Conservation (phyloP, 2,329 filamentous ascomycete genomes). For the Cryoendolithus antarcticus region DNA sequence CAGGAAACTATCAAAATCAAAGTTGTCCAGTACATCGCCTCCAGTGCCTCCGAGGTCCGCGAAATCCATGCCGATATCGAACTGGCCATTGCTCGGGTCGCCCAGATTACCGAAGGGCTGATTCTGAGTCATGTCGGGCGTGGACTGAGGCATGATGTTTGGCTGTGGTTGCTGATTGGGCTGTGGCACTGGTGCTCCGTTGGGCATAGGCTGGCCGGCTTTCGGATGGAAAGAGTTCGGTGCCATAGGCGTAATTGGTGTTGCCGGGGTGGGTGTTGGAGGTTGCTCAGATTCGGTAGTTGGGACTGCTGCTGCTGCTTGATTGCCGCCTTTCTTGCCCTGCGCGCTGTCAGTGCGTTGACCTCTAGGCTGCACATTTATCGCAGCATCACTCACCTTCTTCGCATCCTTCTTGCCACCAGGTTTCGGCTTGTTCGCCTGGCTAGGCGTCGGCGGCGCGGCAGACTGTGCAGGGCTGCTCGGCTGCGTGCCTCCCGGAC, state of each 20-base stretch:
- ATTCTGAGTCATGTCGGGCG: constrained; percentile 24
- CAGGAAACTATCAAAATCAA: constrained; percentile 57
- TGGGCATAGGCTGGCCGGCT: constrained; percentile 17
- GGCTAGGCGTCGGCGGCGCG: constrained; percentile 65
- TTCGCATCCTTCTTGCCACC: constrained; percentile 62
- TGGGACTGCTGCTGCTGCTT: constrained; percentile 25
- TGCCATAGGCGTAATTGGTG: constrained; percentile 36
- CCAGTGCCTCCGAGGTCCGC: constrained; percentile 30
- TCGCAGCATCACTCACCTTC: constrained; percentile 34
- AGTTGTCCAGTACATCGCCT: constrained; percentile 54
- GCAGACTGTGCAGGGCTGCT: constrained; percentile 35
- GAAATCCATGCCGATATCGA: constrained; percentile 27
- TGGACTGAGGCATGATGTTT: constrained; percentile 9
- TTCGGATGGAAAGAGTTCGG: constrained; percentile 23
- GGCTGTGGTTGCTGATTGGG: constrained; percentile 22
- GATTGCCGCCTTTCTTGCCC: constrained; percentile 23
- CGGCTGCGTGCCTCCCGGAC: constrained; percentile 30
- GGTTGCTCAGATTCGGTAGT: constrained; percentile 32
- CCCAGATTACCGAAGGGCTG: constrained; percentile 24
- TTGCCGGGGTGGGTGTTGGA: constrained; percentile 36
- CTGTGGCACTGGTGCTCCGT: constrained; percentile 12
- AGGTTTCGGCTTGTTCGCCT: constrained; percentile 58
- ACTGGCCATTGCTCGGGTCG: constrained; percentile 25
- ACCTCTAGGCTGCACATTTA: constrained; percentile 7
- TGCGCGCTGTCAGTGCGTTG: constrained; percentile 16